Evolutionary conservation across 306 rosid genomes (phyloP), one percentile per base, ranked within the genome.

Genomic region (Glycyrrhiza uralensis): DNA sequence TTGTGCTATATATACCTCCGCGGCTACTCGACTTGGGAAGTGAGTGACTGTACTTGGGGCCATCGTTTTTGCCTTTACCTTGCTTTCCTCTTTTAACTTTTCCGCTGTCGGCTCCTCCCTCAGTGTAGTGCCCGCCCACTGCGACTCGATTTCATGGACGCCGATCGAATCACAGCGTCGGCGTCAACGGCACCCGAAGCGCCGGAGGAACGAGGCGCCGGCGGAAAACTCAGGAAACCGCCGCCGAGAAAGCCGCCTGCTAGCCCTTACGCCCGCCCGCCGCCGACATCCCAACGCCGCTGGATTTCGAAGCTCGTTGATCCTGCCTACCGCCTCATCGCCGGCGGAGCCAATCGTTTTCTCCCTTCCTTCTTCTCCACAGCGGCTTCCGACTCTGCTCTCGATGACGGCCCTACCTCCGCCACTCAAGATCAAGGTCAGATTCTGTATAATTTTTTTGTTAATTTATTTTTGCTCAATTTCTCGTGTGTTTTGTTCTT

Each of bases 301-400:
- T 89, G 96, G 96, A 58, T 92, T 7, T 87, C 92, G 4, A 87
- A 78, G 54, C 71, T 92, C n/a, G 96, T 89, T 6, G 93, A 87
- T 83, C 97, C 97, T 15, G 96, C 97, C 4, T 84, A 71, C 60
- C 96, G 84, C 29, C 78, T 92, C 72, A 83, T 92, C 45, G 56
- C 88, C 22, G 87, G 83, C 3, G 86, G 96, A 24, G 92, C 96
- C 67, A 81, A 86, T 1, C 83, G 77, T 17, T 38, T 92, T 32
- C 80, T 92, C 19, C 90, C 96, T 10, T 83, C 83, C 3, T 75
- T 85, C 36, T 84, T 89, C 68, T 81, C 85, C 4, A 68, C 71
- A 29, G 26, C 84, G 6, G 44, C 66, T 52, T 47, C 76, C 32
- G 3, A n/a, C 57, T 12, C 44, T 42, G 79, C 79, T 28, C 56